Percentiles rank a stretch among this genome's conserved stretches.
Evolutionary conservation across 495 filamentous ascomycete genomes (phyloP).

Genomic region (Sporormia fimetaria): DNA sequence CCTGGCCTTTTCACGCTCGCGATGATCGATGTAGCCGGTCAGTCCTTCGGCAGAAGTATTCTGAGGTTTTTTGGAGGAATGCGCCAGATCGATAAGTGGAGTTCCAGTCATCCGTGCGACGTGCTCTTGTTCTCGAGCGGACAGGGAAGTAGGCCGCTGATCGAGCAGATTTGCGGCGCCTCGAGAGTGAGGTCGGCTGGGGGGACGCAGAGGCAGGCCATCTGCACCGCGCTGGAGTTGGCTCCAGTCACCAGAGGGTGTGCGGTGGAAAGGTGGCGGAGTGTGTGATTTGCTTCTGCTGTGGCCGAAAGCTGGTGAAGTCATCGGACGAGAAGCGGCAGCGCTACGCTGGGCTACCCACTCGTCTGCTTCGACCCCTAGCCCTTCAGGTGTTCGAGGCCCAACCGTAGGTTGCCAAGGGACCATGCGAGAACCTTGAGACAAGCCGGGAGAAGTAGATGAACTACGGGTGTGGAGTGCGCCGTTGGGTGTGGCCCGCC

Average conservation of each 20-base stretch:
- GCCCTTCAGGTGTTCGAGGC: conserved; percentile 19
- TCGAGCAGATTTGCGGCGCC: conserved; percentile 23
- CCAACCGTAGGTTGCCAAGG: conserved; percentile 63
- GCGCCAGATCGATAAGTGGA: conserved; percentile 40
- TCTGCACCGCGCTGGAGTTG: conserved; percentile 14
- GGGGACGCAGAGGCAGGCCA: conserved; percentile 14
- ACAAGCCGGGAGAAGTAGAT: conserved; percentile 31
- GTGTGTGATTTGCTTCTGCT: conserved; percentile 25
- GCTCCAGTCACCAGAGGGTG: conserved; percentile 46
- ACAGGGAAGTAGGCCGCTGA: conserved; percentile 44
- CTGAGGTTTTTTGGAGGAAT: conserved; percentile 13
- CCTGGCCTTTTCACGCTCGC: conserved; percentile 18
- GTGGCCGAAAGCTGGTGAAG: conserved; percentile 34
- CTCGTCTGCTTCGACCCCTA: conserved; percentile 54
- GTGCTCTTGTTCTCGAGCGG: conserved; percentile 89
- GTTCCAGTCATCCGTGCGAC: conserved; percentile 78
- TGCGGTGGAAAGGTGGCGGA: conserved; percentile 34
- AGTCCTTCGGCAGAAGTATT: conserved; percentile 14
- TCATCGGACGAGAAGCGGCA: conserved; percentile 40
- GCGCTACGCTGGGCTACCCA: conserved; percentile 78
- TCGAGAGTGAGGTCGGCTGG: conserved; percentile 25
- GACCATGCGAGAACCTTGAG: conserved; percentile 46
- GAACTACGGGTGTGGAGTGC: conserved; percentile 30
- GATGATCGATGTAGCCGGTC: conserved; percentile 18
- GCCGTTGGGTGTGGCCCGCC: conserved; percentile 13